Percentiles rank a stretch among this genome's conserved stretches.
Conservation (phyloP, 495 filamentous ascomycete species). For the Lasiosphaeria ovina region DNA sequence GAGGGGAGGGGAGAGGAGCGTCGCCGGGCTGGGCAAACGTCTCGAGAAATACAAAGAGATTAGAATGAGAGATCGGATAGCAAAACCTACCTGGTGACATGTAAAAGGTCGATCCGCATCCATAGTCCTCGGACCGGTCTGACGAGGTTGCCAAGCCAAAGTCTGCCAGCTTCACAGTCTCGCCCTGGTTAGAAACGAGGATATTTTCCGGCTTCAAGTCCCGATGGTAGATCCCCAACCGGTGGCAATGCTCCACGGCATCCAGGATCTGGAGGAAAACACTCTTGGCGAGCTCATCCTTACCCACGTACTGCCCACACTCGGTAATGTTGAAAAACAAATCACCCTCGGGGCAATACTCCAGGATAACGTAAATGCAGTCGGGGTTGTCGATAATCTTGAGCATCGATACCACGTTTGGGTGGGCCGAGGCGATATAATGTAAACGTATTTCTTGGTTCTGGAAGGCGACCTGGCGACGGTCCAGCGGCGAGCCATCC, state of each 20-base stretch:
- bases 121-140: conserved; percentile 84
- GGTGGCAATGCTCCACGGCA: conserved; percentile 94
- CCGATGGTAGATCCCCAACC: conserved; percentile 90
- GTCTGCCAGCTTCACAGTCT: conserved; percentile 92
- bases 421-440: conserved; percentile 80
- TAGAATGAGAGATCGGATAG: neutral
- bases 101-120: conserved; percentile 98
- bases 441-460: conserved; percentile 90
- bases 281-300: conserved; percentile 81
- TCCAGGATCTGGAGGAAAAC: conserved; percentile 96
- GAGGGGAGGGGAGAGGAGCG: conserved; percentile 5
- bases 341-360: conserved; percentile 97
- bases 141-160: conserved; percentile 92
- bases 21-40: neutral
- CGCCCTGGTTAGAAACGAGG: conserved; percentile 80
- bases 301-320: conserved; percentile 84
- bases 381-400: conserved; percentile 92
- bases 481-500: conserved; percentile 72
- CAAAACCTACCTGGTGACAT: conserved; percentile 89
- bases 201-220: conserved; percentile 99
- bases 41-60: neutral
- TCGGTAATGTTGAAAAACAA: conserved; percentile 97
- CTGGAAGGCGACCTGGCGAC: conserved; percentile 84
- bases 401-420: conserved; percentile 89
- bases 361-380: conserved; percentile 94